phyloP scores from a whole-genome alignment of 2,329 filamentous ascomycete genomes.

The Chaetomium sp. region DNA sequence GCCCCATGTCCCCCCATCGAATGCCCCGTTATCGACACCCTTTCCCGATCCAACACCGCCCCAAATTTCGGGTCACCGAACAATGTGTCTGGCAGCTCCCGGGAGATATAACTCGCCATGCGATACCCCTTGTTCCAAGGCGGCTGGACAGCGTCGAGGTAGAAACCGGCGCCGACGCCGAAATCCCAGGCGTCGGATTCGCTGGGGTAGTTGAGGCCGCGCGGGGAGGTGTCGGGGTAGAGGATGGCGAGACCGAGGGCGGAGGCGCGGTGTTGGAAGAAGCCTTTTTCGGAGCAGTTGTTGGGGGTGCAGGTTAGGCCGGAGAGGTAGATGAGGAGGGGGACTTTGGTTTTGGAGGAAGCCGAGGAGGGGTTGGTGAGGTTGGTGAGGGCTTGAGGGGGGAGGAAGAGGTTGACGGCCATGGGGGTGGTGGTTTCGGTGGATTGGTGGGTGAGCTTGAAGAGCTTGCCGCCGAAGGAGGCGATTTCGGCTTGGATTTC shows the following conservation, averaged over 20 bases:
- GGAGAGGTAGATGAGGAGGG: constrained; percentile 87
- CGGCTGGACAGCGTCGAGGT: constrained; percentile 73
- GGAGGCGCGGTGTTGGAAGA: constrained; percentile 79
- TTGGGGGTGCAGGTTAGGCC: constrained; percentile 93
- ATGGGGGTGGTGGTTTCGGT: constrained; percentile 76
- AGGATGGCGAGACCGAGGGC: constrained; percentile 82
- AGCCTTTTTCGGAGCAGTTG: constrained; percentile 75
- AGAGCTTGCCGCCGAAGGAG: constrained; percentile 87
- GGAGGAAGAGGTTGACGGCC: constrained; percentile 88
- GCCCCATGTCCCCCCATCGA: constrained; percentile 97
- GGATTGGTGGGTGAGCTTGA: constrained; percentile 87
- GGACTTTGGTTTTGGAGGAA: constrained; percentile 54
- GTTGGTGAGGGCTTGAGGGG: constrained; percentile 54
- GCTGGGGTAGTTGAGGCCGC: constrained; percentile 71
- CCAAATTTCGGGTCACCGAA: constrained; percentile 61
- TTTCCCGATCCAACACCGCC: constrained; percentile 56
- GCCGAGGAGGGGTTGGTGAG: constrained; percentile 13
- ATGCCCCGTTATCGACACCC: constrained; percentile 84
- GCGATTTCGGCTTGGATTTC: constrained; percentile 83
- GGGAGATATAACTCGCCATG: constrained; percentile 91
- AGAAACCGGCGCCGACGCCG: constrained; percentile 87
- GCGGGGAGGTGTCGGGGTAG: constrained; percentile 90
- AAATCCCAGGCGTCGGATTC: constrained; percentile 91
- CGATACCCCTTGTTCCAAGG: constrained; percentile 76
- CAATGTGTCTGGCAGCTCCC: constrained; percentile 74